Conservation (phyloP, 139 green algal genomes). For the Chlamydomonas applanata region DNA sequence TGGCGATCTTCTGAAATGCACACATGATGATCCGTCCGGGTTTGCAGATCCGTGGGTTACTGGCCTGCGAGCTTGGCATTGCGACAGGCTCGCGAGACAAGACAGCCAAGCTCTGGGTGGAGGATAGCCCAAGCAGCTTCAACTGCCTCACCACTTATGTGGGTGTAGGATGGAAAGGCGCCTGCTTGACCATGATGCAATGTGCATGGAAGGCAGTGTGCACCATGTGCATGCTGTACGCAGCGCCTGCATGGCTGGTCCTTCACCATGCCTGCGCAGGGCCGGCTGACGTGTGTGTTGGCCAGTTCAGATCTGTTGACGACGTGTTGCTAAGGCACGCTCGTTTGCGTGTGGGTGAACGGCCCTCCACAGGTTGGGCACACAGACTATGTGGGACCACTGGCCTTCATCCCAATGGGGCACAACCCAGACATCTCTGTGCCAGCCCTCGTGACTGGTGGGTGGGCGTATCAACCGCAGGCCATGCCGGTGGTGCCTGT, state of each 20-base stretch:
- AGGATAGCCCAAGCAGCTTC: constrained; percentile 25
- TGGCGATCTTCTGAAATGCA: neutral
- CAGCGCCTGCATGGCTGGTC: too few species aligned
- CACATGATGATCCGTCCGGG: neutral
- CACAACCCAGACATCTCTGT: constrained; percentile 15
- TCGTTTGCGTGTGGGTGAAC: too few species aligned
- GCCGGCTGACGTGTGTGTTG: too few species aligned
- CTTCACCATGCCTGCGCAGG: too few species aligned
- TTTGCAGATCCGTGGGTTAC: constrained; percentile 57
- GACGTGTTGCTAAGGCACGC: too few species aligned
- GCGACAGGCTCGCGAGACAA: constrained; percentile 77
- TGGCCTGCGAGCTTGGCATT: constrained; percentile 45
- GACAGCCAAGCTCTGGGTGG: constrained; percentile 63
- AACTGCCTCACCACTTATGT: constrained; percentile 21
- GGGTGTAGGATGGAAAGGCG: too few species aligned
- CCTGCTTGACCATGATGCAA: too few species aligned
- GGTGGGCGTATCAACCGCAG: neutral
- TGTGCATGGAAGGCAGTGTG: too few species aligned
- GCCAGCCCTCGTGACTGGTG: constrained; percentile 72
- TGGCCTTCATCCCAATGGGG: constrained; percentile 57
- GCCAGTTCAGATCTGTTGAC: too few species aligned
- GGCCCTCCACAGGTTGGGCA: constrained; percentile 85
- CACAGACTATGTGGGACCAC: constrained; percentile 72
- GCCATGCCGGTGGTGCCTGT: too few species aligned
- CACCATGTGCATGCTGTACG: too few species aligned